Conservation (phyloP, 1,139 yeast genomes). For the Debaryomyces sp. region DNA sequence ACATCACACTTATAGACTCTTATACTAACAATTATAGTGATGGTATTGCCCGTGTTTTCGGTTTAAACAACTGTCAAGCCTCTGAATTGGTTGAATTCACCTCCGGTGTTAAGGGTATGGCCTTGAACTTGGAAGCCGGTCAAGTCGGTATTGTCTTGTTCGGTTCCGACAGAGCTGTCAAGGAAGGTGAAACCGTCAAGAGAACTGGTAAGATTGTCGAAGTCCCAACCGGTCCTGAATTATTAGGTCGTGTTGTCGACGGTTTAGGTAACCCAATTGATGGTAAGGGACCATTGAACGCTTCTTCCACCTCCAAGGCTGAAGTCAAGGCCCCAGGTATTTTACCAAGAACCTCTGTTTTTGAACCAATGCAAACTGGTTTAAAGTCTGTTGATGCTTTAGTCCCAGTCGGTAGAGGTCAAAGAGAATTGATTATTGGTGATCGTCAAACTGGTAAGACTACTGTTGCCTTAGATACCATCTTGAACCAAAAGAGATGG, state of each 20-base stretch:
- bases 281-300: constrained; percentile 98
- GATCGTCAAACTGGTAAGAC: constrained; percentile 99
- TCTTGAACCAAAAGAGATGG: constrained; percentile 99
- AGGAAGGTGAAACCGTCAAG: constrained; percentile 99
- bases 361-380: constrained; percentile 99
- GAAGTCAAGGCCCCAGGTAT: constrained; percentile 99
- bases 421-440: constrained; percentile 99
- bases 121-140: constrained; percentile 99
- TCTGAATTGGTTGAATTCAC: constrained; percentile 99
- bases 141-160: constrained; percentile 99
- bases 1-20: background rate
- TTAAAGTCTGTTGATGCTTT: constrained; percentile 98
- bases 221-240: constrained; percentile 98
- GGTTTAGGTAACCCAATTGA: constrained; percentile 99
- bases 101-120: constrained; percentile 99
- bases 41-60: constrained; percentile 99
- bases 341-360: constrained; percentile 97
- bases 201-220: constrained; percentile 99
- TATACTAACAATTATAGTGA: constrained; percentile 61
- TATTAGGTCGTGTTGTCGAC: constrained; percentile 99
- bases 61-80: constrained; percentile 99
- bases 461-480: constrained; percentile 97
- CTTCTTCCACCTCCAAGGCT: constrained; percentile 87
- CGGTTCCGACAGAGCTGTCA: constrained; percentile 98
- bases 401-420: constrained; percentile 99